A percentile compares a stretch with the other conserved stretches of the same genome.
These are phyloP conservation scores for Lipomyces oligophaga DNA, from an alignment of 805 yeast genomes.

Conservation along the genomic window DNA sequence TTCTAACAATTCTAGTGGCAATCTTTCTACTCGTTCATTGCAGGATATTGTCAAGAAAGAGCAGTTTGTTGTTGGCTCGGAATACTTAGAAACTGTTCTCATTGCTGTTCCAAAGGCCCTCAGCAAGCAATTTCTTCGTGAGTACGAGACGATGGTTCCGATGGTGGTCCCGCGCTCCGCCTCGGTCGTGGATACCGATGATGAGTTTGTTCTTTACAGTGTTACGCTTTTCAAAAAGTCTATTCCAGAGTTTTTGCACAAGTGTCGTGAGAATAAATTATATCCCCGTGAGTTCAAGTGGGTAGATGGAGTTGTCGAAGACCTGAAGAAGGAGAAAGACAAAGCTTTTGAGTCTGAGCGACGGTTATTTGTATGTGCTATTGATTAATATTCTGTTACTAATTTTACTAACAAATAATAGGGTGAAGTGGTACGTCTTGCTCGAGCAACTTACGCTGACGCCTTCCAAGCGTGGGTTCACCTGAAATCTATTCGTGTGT, in stretches of 20 bases:
- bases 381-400: conserved; percentile 27
- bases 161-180: conserved; percentile 95
- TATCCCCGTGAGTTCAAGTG: conserved; percentile 89
- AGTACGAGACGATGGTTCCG: conserved; percentile 71
- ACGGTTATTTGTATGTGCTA: conserved; percentile 42
- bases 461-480: conserved; percentile 85
- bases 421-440: conserved; percentile 74
- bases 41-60: conserved; percentile 82
- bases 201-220: conserved; percentile 67
- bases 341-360: conserved; percentile 71
- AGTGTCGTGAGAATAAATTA: conserved; percentile 81
- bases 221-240: conserved; percentile 84
- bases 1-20: conserved; percentile 49
- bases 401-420: neutral
- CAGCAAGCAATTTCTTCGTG: conserved; percentile 52
- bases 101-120: conserved; percentile 75
- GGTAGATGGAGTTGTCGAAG: conserved; percentile 69
- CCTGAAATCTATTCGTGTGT: conserved; percentile 77
- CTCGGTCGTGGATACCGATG: conserved; percentile 60
- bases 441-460: conserved; percentile 87
- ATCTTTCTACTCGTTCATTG: conserved; percentile 81
- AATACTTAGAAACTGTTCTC: conserved; percentile 78
- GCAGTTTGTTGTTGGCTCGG: conserved; percentile 81
- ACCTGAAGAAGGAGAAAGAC: conserved; percentile 73
- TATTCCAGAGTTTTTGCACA: conserved; percentile 61